These are phyloP conservation scores for Monascus ruber DNA, from an alignment of 2,329 filamentous ascomycete species.

Conservation along the genomic window DNA sequence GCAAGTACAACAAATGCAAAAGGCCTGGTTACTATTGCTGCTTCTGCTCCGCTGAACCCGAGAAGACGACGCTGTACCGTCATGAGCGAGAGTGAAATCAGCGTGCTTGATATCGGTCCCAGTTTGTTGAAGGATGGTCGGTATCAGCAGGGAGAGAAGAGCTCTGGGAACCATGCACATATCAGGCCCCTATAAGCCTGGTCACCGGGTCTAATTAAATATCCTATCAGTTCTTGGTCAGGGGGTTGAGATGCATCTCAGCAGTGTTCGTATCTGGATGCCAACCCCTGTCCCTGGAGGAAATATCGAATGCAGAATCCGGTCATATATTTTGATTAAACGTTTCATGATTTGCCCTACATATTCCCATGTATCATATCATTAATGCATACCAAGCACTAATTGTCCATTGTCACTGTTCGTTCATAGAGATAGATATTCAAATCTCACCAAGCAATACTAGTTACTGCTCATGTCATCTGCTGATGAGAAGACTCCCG, in stretches of 20 bases:
- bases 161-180: neutral
- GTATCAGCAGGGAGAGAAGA: neutral
- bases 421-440: too few relatives aligned
- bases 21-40: too few relatives aligned
- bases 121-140: conserved; percentile 1
- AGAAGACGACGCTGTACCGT: neutral
- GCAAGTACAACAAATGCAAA: neutral
- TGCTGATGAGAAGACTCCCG: too few relatives aligned
- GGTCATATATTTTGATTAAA: too few relatives aligned
- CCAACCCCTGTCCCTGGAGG: neutral
- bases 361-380: too few relatives aligned
- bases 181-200: neutral
- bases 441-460: too few relatives aligned
- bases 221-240: neutral
- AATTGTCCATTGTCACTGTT: too few relatives aligned
- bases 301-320: neutral
- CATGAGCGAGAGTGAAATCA: conserved; percentile 16
- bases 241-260: neutral
- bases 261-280: neutral
- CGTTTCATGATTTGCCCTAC: too few relatives aligned
- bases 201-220: too few relatives aligned
- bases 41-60: neutral
- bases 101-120: conserved; percentile 14
- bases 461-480: too few relatives aligned
- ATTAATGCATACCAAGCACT: too few relatives aligned